Conservation (phyloP, 2,329 filamentous ascomycete species). For the Ophiosphaerella herpotricha region DNA sequence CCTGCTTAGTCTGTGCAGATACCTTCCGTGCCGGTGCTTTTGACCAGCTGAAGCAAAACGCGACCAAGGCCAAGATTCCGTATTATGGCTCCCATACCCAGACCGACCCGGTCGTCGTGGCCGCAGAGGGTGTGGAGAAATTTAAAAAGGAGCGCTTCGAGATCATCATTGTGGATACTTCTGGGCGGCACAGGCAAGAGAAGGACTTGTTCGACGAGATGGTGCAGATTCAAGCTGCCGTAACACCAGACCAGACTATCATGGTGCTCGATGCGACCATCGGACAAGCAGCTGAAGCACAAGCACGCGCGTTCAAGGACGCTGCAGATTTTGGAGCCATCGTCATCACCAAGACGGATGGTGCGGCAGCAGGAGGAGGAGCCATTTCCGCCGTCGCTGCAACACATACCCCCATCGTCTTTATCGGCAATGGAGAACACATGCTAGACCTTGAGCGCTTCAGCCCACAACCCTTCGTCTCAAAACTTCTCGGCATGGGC, state of each 20-base stretch:
- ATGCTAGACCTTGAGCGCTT: slow-evolving; percentile 95
- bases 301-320: slow-evolving; percentile 96
- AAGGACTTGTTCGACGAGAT: slow-evolving; percentile 96
- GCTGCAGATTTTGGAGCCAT: slow-evolving; percentile 97
- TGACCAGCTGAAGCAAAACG: slow-evolving; percentile 98
- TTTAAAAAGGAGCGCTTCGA: slow-evolving; percentile 99
- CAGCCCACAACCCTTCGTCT: slow-evolving; percentile 88
- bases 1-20: slow-evolving; percentile 94
- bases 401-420: slow-evolving; percentile 95
- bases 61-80: slow-evolving; percentile 97
- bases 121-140: slow-evolving; percentile 93
- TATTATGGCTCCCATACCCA: slow-evolving; percentile 98
- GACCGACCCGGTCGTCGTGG: slow-evolving; percentile 91
- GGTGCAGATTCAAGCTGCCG: slow-evolving; percentile 91
- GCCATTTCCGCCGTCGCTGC: slow-evolving; percentile 97
- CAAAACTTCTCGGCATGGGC: slow-evolving; percentile 94
- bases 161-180: slow-evolving; percentile 98
- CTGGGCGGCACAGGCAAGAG: slow-evolving; percentile 92
- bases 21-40: slow-evolving; percentile 98
- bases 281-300: slow-evolving; percentile 91
- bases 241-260: slow-evolving; percentile 93
- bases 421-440: slow-evolving; percentile 96
- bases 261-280: slow-evolving; percentile 98
- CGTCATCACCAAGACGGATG: slow-evolving; percentile 98
- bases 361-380: slow-evolving; percentile 91